These are phyloP conservation scores for Coemansia sp. DNA, from an alignment of 192 early-diverging fungal genomes.

Conservation along the genomic window DNA sequence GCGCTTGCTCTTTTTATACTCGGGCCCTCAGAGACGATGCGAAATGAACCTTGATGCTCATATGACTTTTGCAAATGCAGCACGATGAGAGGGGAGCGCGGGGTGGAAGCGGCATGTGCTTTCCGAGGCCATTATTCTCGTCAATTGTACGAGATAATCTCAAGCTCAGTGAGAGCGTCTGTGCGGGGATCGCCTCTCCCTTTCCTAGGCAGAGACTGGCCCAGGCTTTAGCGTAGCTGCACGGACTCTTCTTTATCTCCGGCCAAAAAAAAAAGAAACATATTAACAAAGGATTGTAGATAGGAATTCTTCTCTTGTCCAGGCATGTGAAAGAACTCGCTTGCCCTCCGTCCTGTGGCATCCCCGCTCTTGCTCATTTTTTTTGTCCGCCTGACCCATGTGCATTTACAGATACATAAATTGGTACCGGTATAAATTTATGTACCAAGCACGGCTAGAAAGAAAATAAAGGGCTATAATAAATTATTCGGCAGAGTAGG, in stretches of 20 bases:
- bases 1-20: not conserved
- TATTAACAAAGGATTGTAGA: not conserved
- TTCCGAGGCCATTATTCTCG: not conserved
- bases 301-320: not conserved
- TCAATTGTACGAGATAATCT: not conserved
- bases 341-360: not conserved
- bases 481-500: constrained; percentile 45
- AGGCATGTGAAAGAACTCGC: not conserved
- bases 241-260: constrained; percentile 3
- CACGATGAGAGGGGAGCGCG: not conserved
- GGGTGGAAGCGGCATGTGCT: not conserved
- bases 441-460: not conserved
- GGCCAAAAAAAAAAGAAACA: not conserved
- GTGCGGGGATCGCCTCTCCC: not conserved
- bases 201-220: not conserved
- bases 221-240: not conserved
- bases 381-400: not conserved
- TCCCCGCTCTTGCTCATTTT: not conserved
- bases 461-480: not conserved
- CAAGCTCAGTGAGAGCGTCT: not conserved
- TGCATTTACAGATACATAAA: constrained; percentile 4
- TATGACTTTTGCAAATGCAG: not conserved
- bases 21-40: not conserved
- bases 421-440: not conserved
- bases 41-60: not conserved